Evolutionary conservation across 768 basidiomycete genomes (phyloP), one percentile per base, ranked within the genome.

Genomic region (Termitomyces sp.): DNA sequence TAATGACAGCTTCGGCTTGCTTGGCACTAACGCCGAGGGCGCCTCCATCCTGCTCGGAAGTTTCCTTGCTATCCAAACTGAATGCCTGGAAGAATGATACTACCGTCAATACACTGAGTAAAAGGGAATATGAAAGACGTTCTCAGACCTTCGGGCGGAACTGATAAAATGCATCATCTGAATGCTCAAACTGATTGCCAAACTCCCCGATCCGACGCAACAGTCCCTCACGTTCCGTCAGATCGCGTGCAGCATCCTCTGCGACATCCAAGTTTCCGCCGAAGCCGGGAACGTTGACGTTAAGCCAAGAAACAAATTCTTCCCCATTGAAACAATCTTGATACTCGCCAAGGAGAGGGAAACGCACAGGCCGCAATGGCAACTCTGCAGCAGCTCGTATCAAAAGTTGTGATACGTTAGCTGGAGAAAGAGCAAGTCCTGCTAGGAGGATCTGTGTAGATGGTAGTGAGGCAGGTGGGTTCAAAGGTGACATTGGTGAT

Each of bases 241-340:
- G 70, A 45, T 85, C 83, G 33, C 72, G 74, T 9, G 86, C 86
- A 31, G 85, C 85, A 59, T 92, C 85, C 62, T 91, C 90, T 2
- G 92, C 92, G 46, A 82, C 77, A 58, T 94, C 92, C 55, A 90
- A 72, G 68, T 79, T 88, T 20, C 88, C 90, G 18, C 81, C 86
- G 60, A 96, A 88, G 8, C 82, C 90, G 59, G 84, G 82, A 2
- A 95, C 85, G 61, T 90, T 86, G 57, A 80, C 82, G 57, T 85
- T 84, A 56, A 97, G 71, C 93, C 93, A 97, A 5, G 81, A 78
- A 9, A 88, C 89, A 61, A 97, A 87, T 62, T 96, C 94, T 42
- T 93, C 92, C 29, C 94, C 94, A 16, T 84, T 86, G 72, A 96
- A 95, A 58, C 88, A 87, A 57, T 92, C 88, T 29, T 85, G 78